Base-by-base conservation (phyloP, 768 basidiomycete genomes). In the Obba rivulosa region DNA sequence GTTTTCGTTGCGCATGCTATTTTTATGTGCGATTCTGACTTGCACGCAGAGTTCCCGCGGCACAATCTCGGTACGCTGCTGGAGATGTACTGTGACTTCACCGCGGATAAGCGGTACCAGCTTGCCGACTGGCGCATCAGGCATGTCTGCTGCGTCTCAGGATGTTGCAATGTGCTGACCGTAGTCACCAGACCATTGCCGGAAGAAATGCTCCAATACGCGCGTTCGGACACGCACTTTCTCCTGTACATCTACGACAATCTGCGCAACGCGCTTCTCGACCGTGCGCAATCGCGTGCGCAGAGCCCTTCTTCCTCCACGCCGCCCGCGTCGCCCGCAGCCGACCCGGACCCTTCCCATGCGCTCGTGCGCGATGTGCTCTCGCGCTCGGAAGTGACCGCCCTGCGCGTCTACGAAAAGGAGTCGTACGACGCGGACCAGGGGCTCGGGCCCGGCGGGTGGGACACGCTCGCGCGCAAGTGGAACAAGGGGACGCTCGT, bases 81-180 rank as follows among this genome's bases (percentile, higher is more conserved):
- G 8, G 81, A 85, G 56, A 84, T 86, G 73, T 97, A 91, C 60
- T 94, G 91, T 60, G 83, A 92, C 58, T 93, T 92, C 57, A 75
- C 77, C 7, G 81, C 95, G 0, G 95, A 98, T 70, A 99, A 99
- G 68, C 81, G 91, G 24, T 98, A 95, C 62, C 96, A 97, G 60
- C 74, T 95, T 5, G 96, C 95, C 9, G 96, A 99, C 65, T 99
- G 96, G 96, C 82, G 96, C 21, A 90, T 97, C 56, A 79, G 92
- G 81, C 86, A 36, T 23, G 75, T 57, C 2, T n/a, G 8, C 22
- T 8, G 5, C 16, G 28, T 25, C 17, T 40, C 17, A 37, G 17
- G 17, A 10, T 45, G 16, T 8, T 9, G 11, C 37, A 18, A 17
- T 16, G 16, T 34, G 8, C 18, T 45, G 24, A 23, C 37, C 4